Evolutionary conservation across 495 filamentous ascomycete species (phyloP).

Genomic region (Polyplosphaeria fusca): DNA sequence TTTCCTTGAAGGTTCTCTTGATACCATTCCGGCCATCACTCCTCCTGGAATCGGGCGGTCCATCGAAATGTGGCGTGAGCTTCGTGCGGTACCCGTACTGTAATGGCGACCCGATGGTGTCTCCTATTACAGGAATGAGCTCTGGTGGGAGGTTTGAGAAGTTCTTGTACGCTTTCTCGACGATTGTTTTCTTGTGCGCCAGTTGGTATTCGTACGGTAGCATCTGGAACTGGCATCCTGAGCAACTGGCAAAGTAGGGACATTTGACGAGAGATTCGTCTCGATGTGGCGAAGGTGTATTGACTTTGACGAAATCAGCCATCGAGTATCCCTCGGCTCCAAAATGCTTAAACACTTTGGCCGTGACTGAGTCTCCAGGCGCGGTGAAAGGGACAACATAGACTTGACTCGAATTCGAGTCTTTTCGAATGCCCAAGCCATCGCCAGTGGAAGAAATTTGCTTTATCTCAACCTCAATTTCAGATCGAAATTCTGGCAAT

Average conservation of each 20-base stretch:
- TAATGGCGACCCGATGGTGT: conserved; percentile 85
- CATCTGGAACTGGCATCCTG: conserved; percentile 97
- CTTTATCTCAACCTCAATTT: conserved; percentile 73
- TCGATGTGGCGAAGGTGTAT: conserved; percentile 67
- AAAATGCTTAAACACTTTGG: conserved; percentile 72
- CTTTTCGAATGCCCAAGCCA: conserved; percentile 66
- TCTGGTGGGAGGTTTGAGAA: conserved; percentile 79
- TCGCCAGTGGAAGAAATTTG: conserved; percentile 88
- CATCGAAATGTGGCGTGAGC: conserved; percentile 91
- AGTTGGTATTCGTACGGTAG: conserved; percentile 85
- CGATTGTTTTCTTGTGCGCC: conserved; percentile 74
- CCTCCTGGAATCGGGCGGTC: conserved; percentile 52
- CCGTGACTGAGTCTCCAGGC: conserved; percentile 69
- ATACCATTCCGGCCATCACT: conserved; percentile 44
- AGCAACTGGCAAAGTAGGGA: conserved; percentile 81
- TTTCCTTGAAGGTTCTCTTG: conserved; percentile 46
- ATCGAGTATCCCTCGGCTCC: conserved; percentile 59
- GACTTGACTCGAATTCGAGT: conserved; percentile 63
- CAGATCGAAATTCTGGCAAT: conserved; percentile 66
- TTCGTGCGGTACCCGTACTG: conserved; percentile 95
- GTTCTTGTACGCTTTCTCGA: conserved; percentile 88
- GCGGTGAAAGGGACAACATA: conserved; percentile 87
- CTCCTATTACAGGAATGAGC: conserved; percentile 68
- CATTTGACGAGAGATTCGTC: conserved; percentile 75
- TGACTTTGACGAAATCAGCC: conserved; percentile 76